Base-by-base conservation (phyloP, 1,284 basidiomycete genomes). In the Ustilago tritici region DNA sequence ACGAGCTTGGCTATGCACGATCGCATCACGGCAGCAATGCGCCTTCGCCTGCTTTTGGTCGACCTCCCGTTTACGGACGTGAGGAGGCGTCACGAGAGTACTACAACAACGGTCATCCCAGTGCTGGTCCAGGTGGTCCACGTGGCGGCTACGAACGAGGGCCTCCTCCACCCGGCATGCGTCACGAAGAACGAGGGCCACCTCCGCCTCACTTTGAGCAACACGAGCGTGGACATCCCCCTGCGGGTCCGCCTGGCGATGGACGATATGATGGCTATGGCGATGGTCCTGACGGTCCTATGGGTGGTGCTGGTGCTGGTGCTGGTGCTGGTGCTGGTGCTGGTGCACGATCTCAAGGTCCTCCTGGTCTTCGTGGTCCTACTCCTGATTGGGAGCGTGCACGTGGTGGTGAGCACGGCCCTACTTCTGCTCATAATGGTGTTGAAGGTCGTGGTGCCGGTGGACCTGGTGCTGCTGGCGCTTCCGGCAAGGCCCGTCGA, bases 1-100 rank as follows among this genome's bases (percentile, higher is more conserved):
- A 78, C 53, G 76, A 78, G 36, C 41, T 56, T 31, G 68, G 59
- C 35, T 75, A 75, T 43, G 62, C 76, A 38, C 61, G 76, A 10
- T 78, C 76, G 19, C 71, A 74, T 56, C 76, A 78, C 53, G 76
- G 76, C 49, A 78, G 76, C 76, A 71, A 78, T 19, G 76, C 76
- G 19, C 64, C 76, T 36, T 78, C 76, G 55, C 76, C 76, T 10
- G 76, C 76, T 3, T 78, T 74, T 32, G 68, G 65, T 38, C 61
- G 76, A 23, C 71, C 76, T 56, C 68, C 70, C 9, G 76, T 70
- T 19, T 78, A 78, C 59, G 71, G 52, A 40, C 70, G 76, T 11
- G 76, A 78, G 11, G 76, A 78, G 14, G 23, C 23, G 23, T 54
- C 35, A 6, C 64, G 76, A 11, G 76, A 78, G 15, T 70, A 78